Evolutionary conservation across 768 basidiomycete species (phyloP).

Genomic region (Daedaleopsis sinensis): DNA sequence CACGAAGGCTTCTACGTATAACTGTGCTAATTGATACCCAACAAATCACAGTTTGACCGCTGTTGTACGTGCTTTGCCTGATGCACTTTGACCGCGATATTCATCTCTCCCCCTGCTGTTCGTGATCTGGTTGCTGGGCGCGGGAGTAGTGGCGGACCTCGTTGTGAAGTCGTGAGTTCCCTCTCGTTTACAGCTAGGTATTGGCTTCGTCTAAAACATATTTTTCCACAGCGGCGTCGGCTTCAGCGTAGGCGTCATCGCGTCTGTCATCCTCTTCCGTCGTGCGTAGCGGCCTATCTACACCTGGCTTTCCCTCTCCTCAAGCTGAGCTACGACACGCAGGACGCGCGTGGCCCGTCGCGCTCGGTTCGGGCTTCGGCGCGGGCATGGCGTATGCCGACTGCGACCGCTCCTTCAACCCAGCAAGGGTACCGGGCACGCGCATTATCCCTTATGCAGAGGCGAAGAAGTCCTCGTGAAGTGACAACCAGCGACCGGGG

Average conservation of each 20-base stretch:
- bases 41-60: constrained; percentile 69
- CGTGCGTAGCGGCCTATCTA: constrained; percentile 54
- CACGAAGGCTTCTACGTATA: background rate
- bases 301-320: background rate
- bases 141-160: constrained; percentile 65
- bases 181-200: background rate
- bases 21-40: background rate
- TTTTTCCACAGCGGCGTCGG: constrained; percentile 69
- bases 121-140: background rate
- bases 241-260: constrained; percentile 85
- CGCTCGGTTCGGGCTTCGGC: constrained; percentile 85
- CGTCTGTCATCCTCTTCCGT: constrained; percentile 89
- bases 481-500: background rate
- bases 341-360: constrained; percentile 94
- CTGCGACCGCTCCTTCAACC: constrained; percentile 93
- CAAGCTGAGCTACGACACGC: constrained; percentile 4
- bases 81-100: background rate
- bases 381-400: constrained; percentile 87
- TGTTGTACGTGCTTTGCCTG: constrained; percentile 59
- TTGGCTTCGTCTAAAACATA: no score
- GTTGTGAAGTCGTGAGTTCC: constrained; percentile 81
- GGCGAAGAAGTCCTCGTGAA: constrained; percentile 18
- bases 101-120: background rate
- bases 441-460: constrained; percentile 56
- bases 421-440: constrained; percentile 84